Percentiles rank a stretch among this genome's conserved stretches.
These are phyloP conservation scores for Aureobasidium leucospermi DNA, from an alignment of 2,329 filamentous ascomycete species.

Conservation along the genomic window DNA sequence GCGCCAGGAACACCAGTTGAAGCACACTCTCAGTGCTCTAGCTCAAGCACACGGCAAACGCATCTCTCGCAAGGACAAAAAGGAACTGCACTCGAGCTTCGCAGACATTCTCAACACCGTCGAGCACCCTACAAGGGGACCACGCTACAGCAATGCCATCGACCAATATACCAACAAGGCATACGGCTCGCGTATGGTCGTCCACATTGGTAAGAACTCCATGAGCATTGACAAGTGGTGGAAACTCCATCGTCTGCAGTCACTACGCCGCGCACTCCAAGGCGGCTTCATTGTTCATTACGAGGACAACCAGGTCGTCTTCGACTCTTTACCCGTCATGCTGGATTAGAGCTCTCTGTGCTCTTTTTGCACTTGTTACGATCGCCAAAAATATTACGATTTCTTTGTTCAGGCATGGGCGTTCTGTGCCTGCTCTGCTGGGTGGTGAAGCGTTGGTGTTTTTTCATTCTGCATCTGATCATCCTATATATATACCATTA, in stretches of 20 bases:
- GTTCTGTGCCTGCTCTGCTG: background rate
- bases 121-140: conserved; percentile 59
- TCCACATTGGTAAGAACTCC: conserved; percentile 52
- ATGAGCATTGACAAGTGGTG: conserved; percentile 67
- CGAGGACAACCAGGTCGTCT: conserved; percentile 53
- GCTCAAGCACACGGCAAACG: conserved; percentile 53
- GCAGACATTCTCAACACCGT: conserved; percentile 59
- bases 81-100: conserved; percentile 59
- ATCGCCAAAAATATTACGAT: background rate
- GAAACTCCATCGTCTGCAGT: conserved; percentile 59
- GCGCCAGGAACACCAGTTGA: conserved; percentile 54
- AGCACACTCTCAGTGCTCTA: conserved; percentile 52
- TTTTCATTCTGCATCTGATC: too few relatives aligned
- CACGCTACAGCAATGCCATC: conserved; percentile 58
- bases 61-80: conserved; percentile 60
- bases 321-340: conserved; percentile 48
- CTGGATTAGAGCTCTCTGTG: conserved; percentile 18
- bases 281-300: conserved; percentile 58
- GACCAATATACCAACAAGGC: conserved; percentile 52
- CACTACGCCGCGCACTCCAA: conserved; percentile 53
- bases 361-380: background rate
- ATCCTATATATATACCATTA: background rate
- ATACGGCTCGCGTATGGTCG: conserved; percentile 57
- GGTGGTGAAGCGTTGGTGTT: background rate
- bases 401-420: background rate